Base-by-base conservation (phyloP, 169 alveolate genomes). In the Babesia ovis region DNA sequence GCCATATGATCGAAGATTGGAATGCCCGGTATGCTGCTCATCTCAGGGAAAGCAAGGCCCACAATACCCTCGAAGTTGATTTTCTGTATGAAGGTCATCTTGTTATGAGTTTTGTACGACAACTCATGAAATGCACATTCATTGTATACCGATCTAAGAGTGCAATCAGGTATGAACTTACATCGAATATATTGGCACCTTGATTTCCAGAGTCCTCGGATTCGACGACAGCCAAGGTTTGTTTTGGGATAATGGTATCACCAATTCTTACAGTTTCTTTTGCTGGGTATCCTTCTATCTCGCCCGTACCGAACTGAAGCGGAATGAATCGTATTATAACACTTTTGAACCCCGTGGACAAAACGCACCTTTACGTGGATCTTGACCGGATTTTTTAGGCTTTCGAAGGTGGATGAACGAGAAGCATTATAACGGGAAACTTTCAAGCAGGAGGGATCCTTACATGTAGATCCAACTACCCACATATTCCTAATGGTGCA, bases 61-160 rank as follows among this genome's bases (percentile, higher is more conserved):
- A 93, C 94, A 20, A 93, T 91, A 0, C 96, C 96, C 67, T 93
- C 96, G 79, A 93, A 91, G 18, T 90, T 73, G 22, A 93, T 93
- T 5, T 89, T 74, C 86, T 92, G 90, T 67, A 85, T 57, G n/a
- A 20, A 48, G 14, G 8, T 39, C 14, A 39, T 9, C 14, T 8
- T 8, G 14, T 39, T 8, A 14, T 39, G 46, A 39, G 14, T 39
- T 39, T 39, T 8, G 14, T 39, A 39, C n/a, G n/a, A n/a, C n/a
- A n/a, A n/a, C n/a, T n/a, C n/a, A n/a, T n/a, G n/a, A n/a, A n/a
- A n/a, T n/a, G n/a, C n/a, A n/a, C n/a, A n/a, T n/a, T n/a, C n/a
- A 14, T 14, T 9, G 46, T 39, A 14, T 39, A 8, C 14, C 14
- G 14, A 39, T 39, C n/a, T 50, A 20, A 29, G 22, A 20, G 32